Evolutionary conservation across 176 grass and related monocot genomes (phyloP).

Genomic region (barley (Hordeum vulgare)): DNA sequence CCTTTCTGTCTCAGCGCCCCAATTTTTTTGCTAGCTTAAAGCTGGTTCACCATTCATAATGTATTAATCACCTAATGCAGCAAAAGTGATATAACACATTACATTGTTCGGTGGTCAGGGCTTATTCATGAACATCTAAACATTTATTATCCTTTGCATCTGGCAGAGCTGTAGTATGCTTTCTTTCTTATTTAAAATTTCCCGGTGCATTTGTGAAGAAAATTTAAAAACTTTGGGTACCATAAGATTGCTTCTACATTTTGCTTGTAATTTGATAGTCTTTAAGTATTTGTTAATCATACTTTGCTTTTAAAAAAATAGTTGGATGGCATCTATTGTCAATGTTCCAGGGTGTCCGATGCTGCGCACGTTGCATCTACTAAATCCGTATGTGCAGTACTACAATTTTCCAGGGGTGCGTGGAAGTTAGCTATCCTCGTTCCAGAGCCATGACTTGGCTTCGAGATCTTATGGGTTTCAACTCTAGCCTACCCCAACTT

Average conservation of each 20-base stretch:
- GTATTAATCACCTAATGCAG: neutral
- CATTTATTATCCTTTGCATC: neutral
- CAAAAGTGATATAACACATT: neutral
- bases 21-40: neutral
- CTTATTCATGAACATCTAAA: neutral
- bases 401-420: too few species aligned
- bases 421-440: too few species aligned
- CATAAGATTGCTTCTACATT: neutral
- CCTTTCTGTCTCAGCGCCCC: neutral
- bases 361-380: neutral
- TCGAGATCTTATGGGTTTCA: too few species aligned
- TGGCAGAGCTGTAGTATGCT: neutral
- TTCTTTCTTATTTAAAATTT: constrained; percentile 9
- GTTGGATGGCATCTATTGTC: neutral
- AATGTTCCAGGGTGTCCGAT: neutral
- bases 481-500: too few species aligned
- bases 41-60: neutral
- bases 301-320: neutral
- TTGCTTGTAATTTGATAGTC: constrained; percentile 3
- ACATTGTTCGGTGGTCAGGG: neutral
- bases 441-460: too few species aligned
- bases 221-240: neutral
- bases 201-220: neutral
- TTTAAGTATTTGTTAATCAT: neutral
- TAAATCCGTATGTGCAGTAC: neutral